A percentile compares a stretch with the other conserved stretches of the same genome.
Conservation (phyloP, 805 yeast species). For the Metschnikowia colocasiae region DNA sequence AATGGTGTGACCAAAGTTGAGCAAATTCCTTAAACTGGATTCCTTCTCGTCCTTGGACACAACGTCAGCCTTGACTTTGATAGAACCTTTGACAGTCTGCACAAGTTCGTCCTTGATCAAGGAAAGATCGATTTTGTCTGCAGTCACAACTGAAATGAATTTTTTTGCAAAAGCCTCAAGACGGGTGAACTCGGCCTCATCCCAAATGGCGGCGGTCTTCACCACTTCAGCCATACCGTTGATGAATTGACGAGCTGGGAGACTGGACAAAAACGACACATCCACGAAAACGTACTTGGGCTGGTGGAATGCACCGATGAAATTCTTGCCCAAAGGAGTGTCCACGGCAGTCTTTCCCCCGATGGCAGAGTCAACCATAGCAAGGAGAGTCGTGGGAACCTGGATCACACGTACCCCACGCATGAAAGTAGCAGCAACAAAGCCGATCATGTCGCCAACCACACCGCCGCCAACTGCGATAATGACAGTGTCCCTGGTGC, state of each 20-base stretch:
- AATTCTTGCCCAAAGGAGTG: conserved; percentile 92
- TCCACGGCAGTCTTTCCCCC: conserved; percentile 99
- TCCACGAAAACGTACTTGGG: conserved; percentile 87
- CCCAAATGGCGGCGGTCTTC: conserved; percentile 98
- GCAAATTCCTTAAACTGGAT: conserved; percentile 84
- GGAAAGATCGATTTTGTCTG: conserved; percentile 47
- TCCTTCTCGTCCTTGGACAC: conserved; percentile 94
- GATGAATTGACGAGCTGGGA: conserved; percentile 90
- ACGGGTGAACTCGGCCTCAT: conserved; percentile 80
- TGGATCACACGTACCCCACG: conserved; percentile 94
- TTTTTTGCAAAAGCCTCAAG: conserved; percentile 70
- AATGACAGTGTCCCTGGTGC: conserved; percentile 93
- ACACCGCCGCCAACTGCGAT: conserved; percentile 98
- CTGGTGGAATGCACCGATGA: conserved; percentile 97
- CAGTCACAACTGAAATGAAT: conserved; percentile 63
- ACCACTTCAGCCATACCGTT: conserved; percentile 98
- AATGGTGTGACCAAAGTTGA: conserved; percentile 94
- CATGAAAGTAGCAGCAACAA: conserved; percentile 99
- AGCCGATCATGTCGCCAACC: conserved; percentile 98
- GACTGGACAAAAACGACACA: conserved; percentile 76
- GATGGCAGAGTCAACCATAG: conserved; percentile 97
- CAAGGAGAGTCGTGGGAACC: conserved; percentile 86
- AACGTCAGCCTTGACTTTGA: conserved; percentile 87
- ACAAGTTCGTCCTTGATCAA: conserved; percentile 70
- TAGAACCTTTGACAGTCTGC: conserved; percentile 79